Conservation (phyloP, 441 rosid genomes). For the Corymbia calophylla region DNA sequence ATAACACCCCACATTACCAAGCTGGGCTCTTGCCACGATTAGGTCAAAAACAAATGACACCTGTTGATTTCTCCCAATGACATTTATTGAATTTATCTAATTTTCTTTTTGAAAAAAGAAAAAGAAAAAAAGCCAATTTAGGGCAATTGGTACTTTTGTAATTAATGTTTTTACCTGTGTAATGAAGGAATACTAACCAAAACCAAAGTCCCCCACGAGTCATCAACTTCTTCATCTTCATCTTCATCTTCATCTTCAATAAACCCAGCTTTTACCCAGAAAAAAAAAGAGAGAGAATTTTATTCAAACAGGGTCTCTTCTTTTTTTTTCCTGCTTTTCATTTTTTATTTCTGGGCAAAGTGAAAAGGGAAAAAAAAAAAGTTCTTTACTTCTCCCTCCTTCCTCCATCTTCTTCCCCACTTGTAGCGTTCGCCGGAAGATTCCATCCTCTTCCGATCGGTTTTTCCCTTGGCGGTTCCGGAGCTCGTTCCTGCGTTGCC, state of each 20-base stretch:
- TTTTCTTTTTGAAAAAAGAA: neutral
- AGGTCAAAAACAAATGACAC: neutral
- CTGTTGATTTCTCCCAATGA: neutral
- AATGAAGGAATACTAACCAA: neutral
- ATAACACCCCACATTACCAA: neutral
- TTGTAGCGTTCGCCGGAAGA: conserved; percentile 41
- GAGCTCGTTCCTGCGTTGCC: neutral
- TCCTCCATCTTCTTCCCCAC: conserved; percentile 3
- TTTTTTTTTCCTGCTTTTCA: neutral
- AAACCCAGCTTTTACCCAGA: neutral
- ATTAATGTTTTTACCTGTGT: neutral
- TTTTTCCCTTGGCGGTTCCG: neutral
- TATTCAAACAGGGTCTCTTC: neutral
- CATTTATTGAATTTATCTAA: neutral
- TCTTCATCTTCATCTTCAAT: neutral
- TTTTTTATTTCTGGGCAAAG: neutral
- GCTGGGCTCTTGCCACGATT: neutral
- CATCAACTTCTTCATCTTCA: neutral
- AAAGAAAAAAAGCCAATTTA: neutral
- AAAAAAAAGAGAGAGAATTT: neutral
- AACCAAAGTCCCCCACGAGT: neutral
- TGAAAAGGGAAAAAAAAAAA: neutral
- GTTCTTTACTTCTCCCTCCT: neutral
- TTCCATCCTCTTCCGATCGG: conserved; percentile 21
- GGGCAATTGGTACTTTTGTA: neutral